Evolutionary conservation across 2,329 filamentous ascomycete genomes (phyloP).

Genomic region (Trichoderma oligosporum): DNA sequence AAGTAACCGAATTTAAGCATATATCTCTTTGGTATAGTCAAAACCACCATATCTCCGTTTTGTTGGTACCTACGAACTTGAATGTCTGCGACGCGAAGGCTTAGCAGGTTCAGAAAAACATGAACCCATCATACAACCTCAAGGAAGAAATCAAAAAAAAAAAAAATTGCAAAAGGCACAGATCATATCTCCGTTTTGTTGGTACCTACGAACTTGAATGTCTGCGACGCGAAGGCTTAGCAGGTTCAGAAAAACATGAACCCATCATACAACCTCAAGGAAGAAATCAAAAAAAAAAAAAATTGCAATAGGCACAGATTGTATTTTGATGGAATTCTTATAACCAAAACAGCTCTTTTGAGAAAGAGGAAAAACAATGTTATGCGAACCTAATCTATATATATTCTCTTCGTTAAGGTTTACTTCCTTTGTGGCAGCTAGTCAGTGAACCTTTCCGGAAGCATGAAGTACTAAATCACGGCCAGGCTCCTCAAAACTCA

Average conservation of each 20-base stretch:
- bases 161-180: too few species aligned
- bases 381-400: too few species aligned
- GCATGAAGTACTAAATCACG: neutral
- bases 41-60: too few species aligned
- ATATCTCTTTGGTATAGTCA: neutral
- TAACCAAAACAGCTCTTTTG: too few species aligned
- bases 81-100: neutral
- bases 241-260: neutral
- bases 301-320: too few species aligned
- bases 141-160: too few species aligned
- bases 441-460: neutral
- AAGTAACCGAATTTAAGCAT: neutral
- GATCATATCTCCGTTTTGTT: neutral
- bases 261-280: too few species aligned
- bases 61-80: neutral
- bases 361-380: too few species aligned
- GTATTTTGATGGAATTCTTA: too few species aligned
- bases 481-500: neutral
- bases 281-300: too few species aligned
- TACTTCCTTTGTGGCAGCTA: neutral
- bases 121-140: constrained; percentile 1
- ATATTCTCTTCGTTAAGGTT: neutral
- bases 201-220: neutral
- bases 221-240: neutral
- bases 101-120: neutral